phyloP scores from a whole-genome alignment of 2,329 filamentous ascomycete genomes.

The Paraphaeosphaeria minitans region DNA sequence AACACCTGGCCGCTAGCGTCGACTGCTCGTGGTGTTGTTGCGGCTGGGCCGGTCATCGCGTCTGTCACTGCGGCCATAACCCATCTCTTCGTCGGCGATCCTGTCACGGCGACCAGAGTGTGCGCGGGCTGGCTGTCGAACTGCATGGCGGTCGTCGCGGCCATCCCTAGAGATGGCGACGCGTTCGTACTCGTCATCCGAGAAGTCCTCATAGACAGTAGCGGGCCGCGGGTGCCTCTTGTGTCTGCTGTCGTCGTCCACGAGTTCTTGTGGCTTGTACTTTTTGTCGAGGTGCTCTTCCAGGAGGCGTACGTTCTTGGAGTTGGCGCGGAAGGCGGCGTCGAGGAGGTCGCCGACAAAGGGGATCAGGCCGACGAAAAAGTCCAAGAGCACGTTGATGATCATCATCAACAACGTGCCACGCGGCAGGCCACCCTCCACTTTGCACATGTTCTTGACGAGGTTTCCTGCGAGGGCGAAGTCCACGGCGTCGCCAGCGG shows the following conservation, averaged over 20 bases:
- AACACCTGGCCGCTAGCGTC: not conserved
- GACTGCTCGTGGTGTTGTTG: slow-evolving; percentile 21
- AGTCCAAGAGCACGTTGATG: slow-evolving; percentile 77
- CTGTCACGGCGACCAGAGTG: slow-evolving; percentile 36
- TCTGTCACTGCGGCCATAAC: slow-evolving; percentile 27
- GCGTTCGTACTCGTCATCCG: slow-evolving; percentile 45
- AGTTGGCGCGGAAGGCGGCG: slow-evolving; percentile 75
- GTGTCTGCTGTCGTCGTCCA: slow-evolving; percentile 22
- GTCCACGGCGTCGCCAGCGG: slow-evolving; percentile 58
- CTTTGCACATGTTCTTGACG: slow-evolving; percentile 70
- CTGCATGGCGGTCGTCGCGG: slow-evolving; percentile 2
- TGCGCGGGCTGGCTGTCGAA: slow-evolving; percentile 35
- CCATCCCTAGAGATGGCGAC: slow-evolving; percentile 27
- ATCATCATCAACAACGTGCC: slow-evolving; percentile 73
- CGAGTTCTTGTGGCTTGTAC: slow-evolving; percentile 57
- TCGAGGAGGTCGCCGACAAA: slow-evolving; percentile 78
- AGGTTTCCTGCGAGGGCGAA: slow-evolving; percentile 67
- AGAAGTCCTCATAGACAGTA: slow-evolving; percentile 54
- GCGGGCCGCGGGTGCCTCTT: slow-evolving; percentile 36
- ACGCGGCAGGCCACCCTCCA: slow-evolving; percentile 76
- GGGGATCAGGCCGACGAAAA: slow-evolving; percentile 73
- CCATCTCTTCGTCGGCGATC: slow-evolving; percentile 41
- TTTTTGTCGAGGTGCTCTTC: slow-evolving; percentile 71
- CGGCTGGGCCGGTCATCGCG: slow-evolving; percentile 30
- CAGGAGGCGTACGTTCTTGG: slow-evolving; percentile 72